Conservation (phyloP, 352 stramenopile species). For the Phytophthora pinifolia region DNA sequence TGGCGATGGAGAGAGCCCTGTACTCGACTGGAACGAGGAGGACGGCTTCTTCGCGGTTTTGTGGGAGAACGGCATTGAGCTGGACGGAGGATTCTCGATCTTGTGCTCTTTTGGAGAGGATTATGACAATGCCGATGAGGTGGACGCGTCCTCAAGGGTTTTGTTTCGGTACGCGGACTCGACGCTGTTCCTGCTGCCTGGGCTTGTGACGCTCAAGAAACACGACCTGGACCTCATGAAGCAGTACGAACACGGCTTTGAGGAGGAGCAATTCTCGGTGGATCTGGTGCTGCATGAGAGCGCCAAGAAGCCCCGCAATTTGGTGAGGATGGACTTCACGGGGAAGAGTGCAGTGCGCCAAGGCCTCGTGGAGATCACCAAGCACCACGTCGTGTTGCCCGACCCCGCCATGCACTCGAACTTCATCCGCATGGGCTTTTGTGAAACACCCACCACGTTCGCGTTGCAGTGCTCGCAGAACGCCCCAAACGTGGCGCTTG, state of each 20-base stretch:
- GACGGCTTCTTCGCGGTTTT: constrained; percentile 80
- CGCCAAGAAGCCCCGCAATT: constrained; percentile 33
- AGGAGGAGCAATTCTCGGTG: constrained; percentile 78
- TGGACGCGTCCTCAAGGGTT: constrained; percentile 67
- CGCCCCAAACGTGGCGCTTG: constrained; percentile 68
- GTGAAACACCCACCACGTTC: constrained; percentile 72
- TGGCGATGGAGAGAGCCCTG: constrained; percentile 31
- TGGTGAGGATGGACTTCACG: constrained; percentile 62
- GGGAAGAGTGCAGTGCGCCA: constrained; percentile 68
- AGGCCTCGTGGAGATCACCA: constrained; percentile 77
- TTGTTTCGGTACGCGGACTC: constrained; percentile 82
- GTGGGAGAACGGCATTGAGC: constrained; percentile 73
- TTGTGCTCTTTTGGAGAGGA: constrained; percentile 83
- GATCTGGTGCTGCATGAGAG: constrained; percentile 76
- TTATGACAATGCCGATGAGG: constrained; percentile 56
- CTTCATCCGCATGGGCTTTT: constrained; percentile 81
- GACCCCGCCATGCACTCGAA: constrained; percentile 82
- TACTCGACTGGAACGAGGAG: constrained; percentile 79
- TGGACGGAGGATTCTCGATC: constrained; percentile 84
- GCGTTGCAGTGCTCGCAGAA: constrained; percentile 81
- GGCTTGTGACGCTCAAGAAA: constrained; percentile 76
- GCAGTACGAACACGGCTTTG: constrained; percentile 83
- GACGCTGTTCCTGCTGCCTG: constrained; percentile 71
- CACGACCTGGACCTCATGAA: constrained; percentile 81
- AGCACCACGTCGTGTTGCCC: constrained; percentile 73